phyloP scores from a whole-genome alignment of 1,139 yeast genomes.

The Eremothecium sinecaudum region DNA sequence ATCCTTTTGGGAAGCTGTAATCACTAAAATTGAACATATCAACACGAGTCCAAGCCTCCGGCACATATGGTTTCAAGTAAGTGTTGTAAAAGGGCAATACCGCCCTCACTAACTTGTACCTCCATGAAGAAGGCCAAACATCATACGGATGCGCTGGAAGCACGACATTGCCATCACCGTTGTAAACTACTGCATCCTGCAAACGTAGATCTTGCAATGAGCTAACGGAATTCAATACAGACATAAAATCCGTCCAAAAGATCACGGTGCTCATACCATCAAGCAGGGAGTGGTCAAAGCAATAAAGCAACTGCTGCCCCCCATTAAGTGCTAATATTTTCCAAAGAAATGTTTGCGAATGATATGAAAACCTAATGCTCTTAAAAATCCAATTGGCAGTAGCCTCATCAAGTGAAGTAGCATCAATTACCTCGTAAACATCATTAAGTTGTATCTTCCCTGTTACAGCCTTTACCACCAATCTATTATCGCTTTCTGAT shows the following conservation, averaged over 20 bases:
- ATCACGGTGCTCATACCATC: slow-evolving; percentile 25
- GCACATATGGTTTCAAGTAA: neutral
- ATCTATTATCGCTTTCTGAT: slow-evolving; percentile 6
- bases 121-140: slow-evolving; percentile 14
- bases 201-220: neutral
- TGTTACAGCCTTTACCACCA: slow-evolving; percentile 8
- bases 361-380: slow-evolving; percentile 15
- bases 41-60: neutral
- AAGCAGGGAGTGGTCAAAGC: slow-evolving; percentile 22
- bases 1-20: slow-evolving; percentile 5
- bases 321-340: slow-evolving; percentile 17
- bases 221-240: slow-evolving; percentile 7
- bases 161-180: slow-evolving; percentile 8
- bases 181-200: neutral
- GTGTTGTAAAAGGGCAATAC: slow-evolving; percentile 7
- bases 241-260: slow-evolving; percentile 17
- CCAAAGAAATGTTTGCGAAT: slow-evolving; percentile 20
- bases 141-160: slow-evolving; percentile 16
- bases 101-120: slow-evolving; percentile 13
- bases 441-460: slow-evolving; percentile 14
- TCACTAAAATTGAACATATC: slow-evolving; percentile 1
- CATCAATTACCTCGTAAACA: slow-evolving; percentile 16
- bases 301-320: slow-evolving; percentile 13
- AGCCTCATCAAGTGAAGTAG: slow-evolving; percentile 13
- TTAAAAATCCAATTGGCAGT: slow-evolving; percentile 18